These are phyloP conservation scores for Cornus controversa DNA, from an alignment of 148 eudicot genomes.

Conservation along the genomic window DNA sequence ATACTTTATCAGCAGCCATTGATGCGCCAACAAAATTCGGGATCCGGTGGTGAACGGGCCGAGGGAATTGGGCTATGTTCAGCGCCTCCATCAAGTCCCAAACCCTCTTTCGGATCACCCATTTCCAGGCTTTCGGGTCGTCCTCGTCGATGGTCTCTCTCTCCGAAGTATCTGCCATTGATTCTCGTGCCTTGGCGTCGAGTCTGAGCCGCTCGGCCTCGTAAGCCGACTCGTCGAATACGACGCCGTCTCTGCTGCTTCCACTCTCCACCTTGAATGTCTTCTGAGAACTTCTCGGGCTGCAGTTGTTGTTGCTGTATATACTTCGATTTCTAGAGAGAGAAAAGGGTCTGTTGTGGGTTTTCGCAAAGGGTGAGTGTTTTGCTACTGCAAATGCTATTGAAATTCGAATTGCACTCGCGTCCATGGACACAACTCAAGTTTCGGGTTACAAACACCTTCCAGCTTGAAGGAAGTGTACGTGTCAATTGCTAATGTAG, in stretches of 20 bases:
- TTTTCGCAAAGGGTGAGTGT: not conserved
- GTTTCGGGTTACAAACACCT: too few species aligned
- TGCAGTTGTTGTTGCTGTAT: not conserved
- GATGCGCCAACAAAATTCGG: conserved; percentile 78
- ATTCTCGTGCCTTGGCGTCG: conserved; percentile 66
- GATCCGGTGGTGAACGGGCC: conserved; percentile 93
- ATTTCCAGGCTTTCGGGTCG: conserved; percentile 89
- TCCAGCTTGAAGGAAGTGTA: too few species aligned
- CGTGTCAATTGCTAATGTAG: too few species aligned
- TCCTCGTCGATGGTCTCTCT: conserved; percentile 30
- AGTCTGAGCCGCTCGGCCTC: conserved; percentile 64
- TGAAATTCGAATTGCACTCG: not conserved
- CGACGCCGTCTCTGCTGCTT: conserved; percentile 34
- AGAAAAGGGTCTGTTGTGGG: not conserved
- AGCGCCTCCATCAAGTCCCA: conserved; percentile 88
- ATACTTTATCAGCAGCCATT: conserved; percentile 63
- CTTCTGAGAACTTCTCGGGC: not conserved
- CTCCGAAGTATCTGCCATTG: conserved; percentile 63
- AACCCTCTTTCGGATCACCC: conserved; percentile 75
- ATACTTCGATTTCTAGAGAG: conserved; percentile 2
- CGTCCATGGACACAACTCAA: conserved; percentile 1
- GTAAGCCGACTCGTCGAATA: conserved; percentile 53
- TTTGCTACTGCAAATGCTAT: not conserved
- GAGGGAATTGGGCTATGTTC: conserved; percentile 76
- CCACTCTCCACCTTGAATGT: conserved; percentile 27